Percentiles rank a stretch among this genome's conserved stretches.
These are phyloP conservation scores for Boletus fagicola DNA, from an alignment of 768 basidiomycete species.

Conservation along the genomic window DNA sequence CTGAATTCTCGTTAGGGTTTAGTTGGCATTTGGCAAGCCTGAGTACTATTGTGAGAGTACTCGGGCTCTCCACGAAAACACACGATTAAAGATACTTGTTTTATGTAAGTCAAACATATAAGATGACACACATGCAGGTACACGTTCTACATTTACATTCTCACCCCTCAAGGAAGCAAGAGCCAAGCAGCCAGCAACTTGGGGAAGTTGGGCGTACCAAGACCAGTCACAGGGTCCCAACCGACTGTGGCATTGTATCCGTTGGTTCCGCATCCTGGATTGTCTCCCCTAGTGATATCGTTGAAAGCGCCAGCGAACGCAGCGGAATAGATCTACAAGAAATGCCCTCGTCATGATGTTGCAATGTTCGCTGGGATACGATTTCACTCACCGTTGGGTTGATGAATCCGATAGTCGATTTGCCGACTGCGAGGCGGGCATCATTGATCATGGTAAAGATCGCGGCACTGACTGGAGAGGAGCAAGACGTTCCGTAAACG, in stretches of 20 bases:
- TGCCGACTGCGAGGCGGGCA: slow-evolving; percentile 33
- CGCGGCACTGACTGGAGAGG: slow-evolving; percentile 31
- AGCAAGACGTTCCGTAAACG: slow-evolving; percentile 35
- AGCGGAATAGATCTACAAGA: slow-evolving; percentile 18
- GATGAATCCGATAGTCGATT: slow-evolving; percentile 40
- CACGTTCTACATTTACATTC: neutral
- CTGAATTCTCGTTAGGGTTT: no score
- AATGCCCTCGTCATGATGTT: neutral
- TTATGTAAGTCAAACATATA: no score
- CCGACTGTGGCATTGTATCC: slow-evolving; percentile 27
- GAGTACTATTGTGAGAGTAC: no score
- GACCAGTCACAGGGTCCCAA: slow-evolving; percentile 37
- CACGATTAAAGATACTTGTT: no score
- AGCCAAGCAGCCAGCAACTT: slow-evolving; percentile 46
- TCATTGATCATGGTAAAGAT: slow-evolving; percentile 39
- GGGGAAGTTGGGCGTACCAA: slow-evolving; percentile 46
- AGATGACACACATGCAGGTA: neutral
- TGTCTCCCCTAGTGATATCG: slow-evolving; percentile 21
- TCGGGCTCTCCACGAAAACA: no score
- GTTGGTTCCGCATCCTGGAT: slow-evolving; percentile 29
- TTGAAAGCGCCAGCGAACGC: slow-evolving; percentile 18
- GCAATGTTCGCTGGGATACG: slow-evolving; percentile 6
- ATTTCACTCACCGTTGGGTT: slow-evolving; percentile 44
- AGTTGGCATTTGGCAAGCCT: no score
- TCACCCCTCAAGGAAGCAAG: slow-evolving; percentile 32